These are phyloP conservation scores for Codiaeum variegatum DNA, from an alignment of 441 rosid species.

Conservation along the genomic window DNA sequence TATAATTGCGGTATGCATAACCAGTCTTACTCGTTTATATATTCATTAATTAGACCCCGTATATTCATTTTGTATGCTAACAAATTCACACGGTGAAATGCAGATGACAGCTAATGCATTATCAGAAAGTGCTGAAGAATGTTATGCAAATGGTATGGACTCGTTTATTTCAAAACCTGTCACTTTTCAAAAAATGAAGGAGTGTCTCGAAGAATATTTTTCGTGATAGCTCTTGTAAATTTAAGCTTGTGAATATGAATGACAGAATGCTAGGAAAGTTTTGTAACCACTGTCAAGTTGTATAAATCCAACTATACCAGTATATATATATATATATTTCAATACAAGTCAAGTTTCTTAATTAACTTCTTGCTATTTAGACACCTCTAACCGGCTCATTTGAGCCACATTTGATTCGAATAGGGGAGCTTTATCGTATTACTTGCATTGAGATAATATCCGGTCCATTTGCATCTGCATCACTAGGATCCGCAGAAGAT, in stretches of 20 bases:
- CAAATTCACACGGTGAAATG: slow-evolving; percentile 14
- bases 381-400: neutral
- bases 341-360: no score
- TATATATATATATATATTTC: slow-evolving; percentile 10
- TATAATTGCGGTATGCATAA: slow-evolving; percentile 69
- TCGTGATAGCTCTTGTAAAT: slow-evolving; percentile 42
- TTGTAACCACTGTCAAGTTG: slow-evolving; percentile 35
- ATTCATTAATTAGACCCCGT: neutral
- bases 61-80: neutral
- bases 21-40: neutral
- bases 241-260: slow-evolving; percentile 30
- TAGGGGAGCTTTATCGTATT: neutral
- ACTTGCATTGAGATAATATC: slow-evolving; percentile 10
- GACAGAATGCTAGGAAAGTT: slow-evolving; percentile 47
- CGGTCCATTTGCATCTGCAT: slow-evolving; percentile 2
- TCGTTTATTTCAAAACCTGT: slow-evolving; percentile 91
- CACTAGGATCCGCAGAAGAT: neutral
- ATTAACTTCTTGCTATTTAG: neutral
- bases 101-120: slow-evolving; percentile 70
- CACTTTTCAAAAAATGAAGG: slow-evolving; percentile 70
- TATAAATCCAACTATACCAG: slow-evolving; percentile 20
- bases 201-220: slow-evolving; percentile 63
- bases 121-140: slow-evolving; percentile 64
- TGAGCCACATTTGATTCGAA: slow-evolving; percentile 12
- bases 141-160: slow-evolving; percentile 88